Base-by-base conservation (phyloP, 2,329 filamentous ascomycete species). In the Trichoderma asperellum region DNA sequence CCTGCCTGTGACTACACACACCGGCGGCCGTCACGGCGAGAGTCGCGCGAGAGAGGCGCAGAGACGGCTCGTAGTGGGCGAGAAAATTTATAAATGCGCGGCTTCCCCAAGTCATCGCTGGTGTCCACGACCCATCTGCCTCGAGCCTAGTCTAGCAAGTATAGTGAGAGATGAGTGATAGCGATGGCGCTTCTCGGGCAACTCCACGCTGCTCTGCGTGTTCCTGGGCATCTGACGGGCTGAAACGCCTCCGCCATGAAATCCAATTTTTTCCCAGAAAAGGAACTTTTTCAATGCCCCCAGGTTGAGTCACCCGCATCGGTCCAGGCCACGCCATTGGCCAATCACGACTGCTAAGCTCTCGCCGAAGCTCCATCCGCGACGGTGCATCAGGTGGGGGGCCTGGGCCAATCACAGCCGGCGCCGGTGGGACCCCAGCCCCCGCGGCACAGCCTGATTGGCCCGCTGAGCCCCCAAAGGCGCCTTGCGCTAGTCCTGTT, bases 281-380 rank as follows among this genome's bases (percentile, higher is more conserved):
- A 49, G 62, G 53, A 65, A 57, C 53, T 65, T 65, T 65, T 57
- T 47, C 62, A 55, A 64, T 24, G 40, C 40, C 47, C 62, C 62
- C 43, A 14, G 53, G 24, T 79, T 79, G 77, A 79, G 72, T 79
- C 77, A 79, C 72, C 68, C 61, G 70, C 68, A 65, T 69, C 49
- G 43, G 21, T 43, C 43, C 40, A 56, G 49, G 29, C 29, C 16
- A 32, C 43, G 68, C 69, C 59, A 79, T 79, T 76, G 76, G 68
- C 79, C 76, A 81, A 81, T 78, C 59, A 75, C 55, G 10, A 57
- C 69, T 53, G 62, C 70, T 59, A 55, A 70, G 69, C 72, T 58
- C 75, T 78, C 79, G 79, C 79, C 79, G 79, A 81, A 79, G 74
- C 70, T 69, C 74, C 72, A 74, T 72, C 67, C 68, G 61, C 68